Evolutionary conservation across 129 eudicot species (phyloP), one percentile per base, ranked within the genome.

Genomic region (Flaveria ramosissima): DNA sequence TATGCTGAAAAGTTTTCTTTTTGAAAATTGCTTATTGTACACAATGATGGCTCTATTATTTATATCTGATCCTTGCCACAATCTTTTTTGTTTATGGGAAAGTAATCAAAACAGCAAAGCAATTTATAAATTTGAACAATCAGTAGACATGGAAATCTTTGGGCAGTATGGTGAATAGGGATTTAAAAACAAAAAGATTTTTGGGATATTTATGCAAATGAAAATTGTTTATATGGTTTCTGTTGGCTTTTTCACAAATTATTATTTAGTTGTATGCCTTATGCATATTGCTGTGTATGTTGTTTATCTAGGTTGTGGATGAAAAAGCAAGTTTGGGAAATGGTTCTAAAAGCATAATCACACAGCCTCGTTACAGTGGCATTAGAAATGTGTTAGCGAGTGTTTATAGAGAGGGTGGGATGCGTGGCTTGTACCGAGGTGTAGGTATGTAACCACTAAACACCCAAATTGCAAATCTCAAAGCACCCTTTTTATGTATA

Each of bases 391-490:
- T 90, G 30, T 55, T 95, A 7, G 85, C 71, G 75, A 85, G 85
- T 51, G 99, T 95, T 76, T 95, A 95, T 86, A 91, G 65, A 78
- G 92, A 95, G 80, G 99, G 99, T 23, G 99, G 99, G 68, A 90
- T 77, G 15, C 97, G 94, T 65, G 96, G 79, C 42, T 85, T 95
- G 43, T 95, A 95, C 74, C 96, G 99, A 19, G 99, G 99, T 56
- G 88, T 95, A 83, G 97, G 99, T 95, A 88, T 72, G 70, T 63
- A 57, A 47, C 2, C 55, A 32, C 70, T 42, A 16, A 47, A 14
- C 43, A 14, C 50, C 3, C 41, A 36, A 51, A 71, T 5, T 71
- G 30, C 48, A 32, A 71, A 71, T 52, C 12, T 71, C 30, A 71
- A 48, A 51, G 45, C 36, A 30, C 36, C 36, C 26, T 0, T 12